Base-by-base conservation (phyloP, 1,139 yeast species). In the Scheffersomyces insectosa region DNA sequence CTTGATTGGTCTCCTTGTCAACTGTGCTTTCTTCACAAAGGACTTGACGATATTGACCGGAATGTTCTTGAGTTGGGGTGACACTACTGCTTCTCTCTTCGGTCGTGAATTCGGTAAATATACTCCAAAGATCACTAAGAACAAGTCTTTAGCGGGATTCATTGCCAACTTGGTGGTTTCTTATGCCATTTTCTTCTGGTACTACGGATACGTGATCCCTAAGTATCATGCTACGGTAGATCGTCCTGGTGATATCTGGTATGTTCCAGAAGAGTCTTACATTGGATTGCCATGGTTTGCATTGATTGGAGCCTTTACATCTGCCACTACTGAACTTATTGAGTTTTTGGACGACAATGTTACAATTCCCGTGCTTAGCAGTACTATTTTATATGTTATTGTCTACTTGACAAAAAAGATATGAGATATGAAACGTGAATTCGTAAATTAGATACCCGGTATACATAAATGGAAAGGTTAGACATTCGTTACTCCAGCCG, bases 61-160 rank as follows among this genome's bases (percentile, higher is more conserved):
- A 16, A 38, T 55, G 37, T 46, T 57, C 7, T 46, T 57, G 45
- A 53, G 57, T 38, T 57, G 62, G 62, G 60, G 57, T 27, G 62
- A 57, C 37, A 57, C 62, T 10, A 50, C 56, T 2, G 62, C 62
- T 5, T 51, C 54, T 31, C 46, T 58, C 7, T 43, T 54, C 14
- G 62, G 55, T 7, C 37, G 55, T 13, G 45, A 47, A 36, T 42
- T 37, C 33, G 51, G 51, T 10, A 40, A 46, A 28, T 54, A 54
- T 40, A 56, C 62, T 10, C 48, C 53, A 27, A 38, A 51, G 35
- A 42, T 57, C 5, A 42, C 50, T 9, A 31, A 14, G 12, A 49
- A 51, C 15, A 57, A 57, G 43, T 55, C 59, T 11, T 41, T 57
- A 27, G 60, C 60, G 9, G 60, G 62, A 2, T 49, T 50, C 11